phyloP scores from a whole-genome alignment of 2,329 filamentous ascomycete genomes.

The Colletotrichum gloeosporioides region DNA sequence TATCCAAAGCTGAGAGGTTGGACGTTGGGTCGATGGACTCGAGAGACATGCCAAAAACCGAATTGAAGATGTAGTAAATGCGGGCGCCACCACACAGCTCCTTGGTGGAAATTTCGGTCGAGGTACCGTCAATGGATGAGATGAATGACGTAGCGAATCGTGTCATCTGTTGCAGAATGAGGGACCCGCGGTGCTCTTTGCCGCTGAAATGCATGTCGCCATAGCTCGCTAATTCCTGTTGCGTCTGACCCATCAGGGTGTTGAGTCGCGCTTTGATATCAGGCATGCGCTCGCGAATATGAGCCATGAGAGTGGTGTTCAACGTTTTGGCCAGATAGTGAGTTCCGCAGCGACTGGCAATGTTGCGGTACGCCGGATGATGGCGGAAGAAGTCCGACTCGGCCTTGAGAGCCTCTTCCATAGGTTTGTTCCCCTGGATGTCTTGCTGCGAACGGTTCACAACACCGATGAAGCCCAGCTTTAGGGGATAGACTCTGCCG shows the following conservation, averaged over 20 bases:
- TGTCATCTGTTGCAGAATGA: conserved; percentile 97
- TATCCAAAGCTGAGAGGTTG: conserved; percentile 93
- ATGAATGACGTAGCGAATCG: conserved; percentile 98
- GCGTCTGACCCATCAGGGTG: conserved; percentile 99
- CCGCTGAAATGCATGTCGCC: conserved; percentile 97
- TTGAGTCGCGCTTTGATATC: conserved; percentile 98
- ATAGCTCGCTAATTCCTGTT: conserved; percentile 97
- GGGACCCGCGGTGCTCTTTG: conserved; percentile 92
- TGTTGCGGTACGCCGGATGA: conserved; percentile 96
- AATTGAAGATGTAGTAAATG: conserved; percentile 99
- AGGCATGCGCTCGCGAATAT: conserved; percentile 93
- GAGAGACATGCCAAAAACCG: conserved; percentile 94
- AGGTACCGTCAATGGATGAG: conserved; percentile 97
- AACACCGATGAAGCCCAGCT: conserved; percentile 96
- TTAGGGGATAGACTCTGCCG: conserved; percentile 93
- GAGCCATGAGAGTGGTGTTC: conserved; percentile 93
- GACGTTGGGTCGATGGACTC: conserved; percentile 96
- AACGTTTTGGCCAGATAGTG: conserved; percentile 93
- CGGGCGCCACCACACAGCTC: conserved; percentile 93
- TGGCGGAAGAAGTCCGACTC: conserved; percentile 97
- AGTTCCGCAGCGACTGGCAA: conserved; percentile 90
- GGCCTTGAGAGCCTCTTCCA: conserved; percentile 86
- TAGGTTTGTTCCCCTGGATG: conserved; percentile 94
- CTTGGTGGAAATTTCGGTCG: conserved; percentile 97
- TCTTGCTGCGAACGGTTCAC: conserved; percentile 98